Conservation (phyloP, 805 yeast species). For the Saccharomycopsis lassenensis region DNA sequence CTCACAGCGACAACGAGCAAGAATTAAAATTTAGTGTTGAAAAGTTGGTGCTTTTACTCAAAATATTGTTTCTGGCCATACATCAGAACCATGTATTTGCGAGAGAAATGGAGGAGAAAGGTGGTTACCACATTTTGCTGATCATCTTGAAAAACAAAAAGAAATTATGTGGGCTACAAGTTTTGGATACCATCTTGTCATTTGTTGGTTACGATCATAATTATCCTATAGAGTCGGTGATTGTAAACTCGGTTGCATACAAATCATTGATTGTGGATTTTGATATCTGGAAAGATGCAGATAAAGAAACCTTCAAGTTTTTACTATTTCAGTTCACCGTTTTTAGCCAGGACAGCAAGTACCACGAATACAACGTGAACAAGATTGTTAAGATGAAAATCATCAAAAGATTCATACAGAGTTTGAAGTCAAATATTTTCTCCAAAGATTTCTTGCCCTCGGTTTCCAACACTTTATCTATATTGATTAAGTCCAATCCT, state of each 20-base stretch:
- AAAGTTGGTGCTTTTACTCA: conserved; percentile 22
- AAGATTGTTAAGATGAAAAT: conserved; percentile 44
- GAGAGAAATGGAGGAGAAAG: conserved; percentile 46
- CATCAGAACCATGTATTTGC: conserved; percentile 38
- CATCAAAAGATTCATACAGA: conserved; percentile 25
- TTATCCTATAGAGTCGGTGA: conserved; percentile 43
- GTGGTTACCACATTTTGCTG: conserved; percentile 50
- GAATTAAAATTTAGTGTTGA: conserved; percentile 1
- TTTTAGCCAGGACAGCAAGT: conserved; percentile 42
- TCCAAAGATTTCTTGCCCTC: conserved; percentile 28
- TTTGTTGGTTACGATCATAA: conserved; percentile 46
- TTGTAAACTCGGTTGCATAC: conserved; percentile 47
- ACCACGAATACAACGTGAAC: conserved; percentile 37
- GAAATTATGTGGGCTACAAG: conserved; percentile 28
- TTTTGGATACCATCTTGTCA: conserved; percentile 37
- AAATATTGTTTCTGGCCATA: conserved; percentile 33
- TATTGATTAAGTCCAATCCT: conserved; percentile 35
- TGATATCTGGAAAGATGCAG: conserved; percentile 39
- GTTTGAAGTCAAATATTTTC: conserved; percentile 24
- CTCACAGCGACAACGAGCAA: conserved; percentile 25
- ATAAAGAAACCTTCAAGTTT: conserved; percentile 37
- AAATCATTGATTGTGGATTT: conserved; percentile 49
- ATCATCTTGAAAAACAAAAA: conserved; percentile 38
- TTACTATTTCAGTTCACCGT: conserved; percentile 48
- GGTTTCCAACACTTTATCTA: conserved; percentile 29